Conservation (phyloP, 306 rosid genomes). For the Medicago lupulina region DNA sequence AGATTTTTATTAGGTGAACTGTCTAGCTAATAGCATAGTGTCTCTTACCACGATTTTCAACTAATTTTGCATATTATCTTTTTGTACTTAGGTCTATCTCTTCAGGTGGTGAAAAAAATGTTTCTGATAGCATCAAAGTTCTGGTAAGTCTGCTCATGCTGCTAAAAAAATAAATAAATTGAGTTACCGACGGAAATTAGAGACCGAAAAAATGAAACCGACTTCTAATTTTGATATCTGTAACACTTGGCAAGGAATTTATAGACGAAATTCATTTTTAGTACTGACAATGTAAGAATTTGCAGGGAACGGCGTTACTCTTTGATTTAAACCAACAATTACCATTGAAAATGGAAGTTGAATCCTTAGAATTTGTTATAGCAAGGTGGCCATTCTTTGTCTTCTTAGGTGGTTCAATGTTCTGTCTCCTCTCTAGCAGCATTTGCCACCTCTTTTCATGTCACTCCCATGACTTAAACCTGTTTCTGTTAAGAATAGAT, state of each 20-base stretch:
- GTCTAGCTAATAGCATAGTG: conserved; percentile 9
- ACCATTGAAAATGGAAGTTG: conserved; percentile 49
- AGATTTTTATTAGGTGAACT: conserved; percentile 35
- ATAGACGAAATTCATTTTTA: not conserved
- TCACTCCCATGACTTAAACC: conserved; percentile 70
- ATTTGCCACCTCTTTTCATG: conserved; percentile 93
- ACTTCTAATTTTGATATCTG: not conserved
- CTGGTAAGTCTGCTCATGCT: conserved; percentile 44
- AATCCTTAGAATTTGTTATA: conserved; percentile 25
- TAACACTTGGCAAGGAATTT: not conserved
- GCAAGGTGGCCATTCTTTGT: conserved; percentile 92
- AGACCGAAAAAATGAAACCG: not conserved
- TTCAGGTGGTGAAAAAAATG: conserved; percentile 60
- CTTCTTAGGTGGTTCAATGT: conserved; percentile 88
- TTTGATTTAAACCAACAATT: conserved; percentile 57
- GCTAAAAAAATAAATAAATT: not conserved
- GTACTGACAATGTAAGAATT: conserved; percentile 33
- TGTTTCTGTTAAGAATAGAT: conserved; percentile 68
- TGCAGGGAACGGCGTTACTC: conserved; percentile 66
- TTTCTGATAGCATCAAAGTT: conserved; percentile 60
- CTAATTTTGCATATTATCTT: conserved; percentile 33
- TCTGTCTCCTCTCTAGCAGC: conserved; percentile 93
- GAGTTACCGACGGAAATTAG: not conserved
- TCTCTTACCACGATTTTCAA: conserved; percentile 15
- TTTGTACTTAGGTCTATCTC: conserved; percentile 61